Evolutionary conservation across 176 grass and related monocot genomes (phyloP), one percentile per base, ranked within the genome.

Genomic region (Alloteropsis semialata): DNA sequence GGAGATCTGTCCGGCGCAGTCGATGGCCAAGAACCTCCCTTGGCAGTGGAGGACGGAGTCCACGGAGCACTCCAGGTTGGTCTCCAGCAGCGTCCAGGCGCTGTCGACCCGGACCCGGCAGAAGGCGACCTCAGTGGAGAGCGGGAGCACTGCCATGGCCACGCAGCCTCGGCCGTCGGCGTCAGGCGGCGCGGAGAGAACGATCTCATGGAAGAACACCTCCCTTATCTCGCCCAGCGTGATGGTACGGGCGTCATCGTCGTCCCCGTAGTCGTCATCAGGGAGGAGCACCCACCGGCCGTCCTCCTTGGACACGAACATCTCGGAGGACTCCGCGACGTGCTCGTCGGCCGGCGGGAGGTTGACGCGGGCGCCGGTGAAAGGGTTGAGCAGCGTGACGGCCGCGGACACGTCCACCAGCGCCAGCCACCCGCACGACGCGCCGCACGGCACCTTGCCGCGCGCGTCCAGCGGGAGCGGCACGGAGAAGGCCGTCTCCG

Each of bases 341-440:
- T 6, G 16, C 10, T 75, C 48, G 78, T 54, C 61, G 28, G 72
- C 85, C 29, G 48, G 60, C 37, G 85, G 85, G 70, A 87, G 78
- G 50, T 37, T 49, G 11, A 69, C 10, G 8, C 22, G 29, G 78
- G 16, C 25, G 11, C 61, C 61, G 22, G 71, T 82, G 38, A 87
- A 75, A 5, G 79, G 85, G 43, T 87, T 82, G 5, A 82, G 61
- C 13, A 87, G 85, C 29, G 71, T 49, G 30, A 82, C 49, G 37
- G 49, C 16, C n/a, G 41, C 79, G 17, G 61, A 28, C 61, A 46
- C 71, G 71, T 87, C 85, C 11, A 69, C 37, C 1, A 82, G 72
- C 22, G 63, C 77, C 49, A 87, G 39, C 78, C 85, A 87, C 6
- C 79, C 85, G 0, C 15, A 16, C 71, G 71, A 87, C 7, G 48